Percentiles rank a stretch among this genome's conserved stretches.
These are phyloP conservation scores for Rhodomyrtus psidioides DNA, from an alignment of 441 rosid genomes.

Conservation along the genomic window DNA sequence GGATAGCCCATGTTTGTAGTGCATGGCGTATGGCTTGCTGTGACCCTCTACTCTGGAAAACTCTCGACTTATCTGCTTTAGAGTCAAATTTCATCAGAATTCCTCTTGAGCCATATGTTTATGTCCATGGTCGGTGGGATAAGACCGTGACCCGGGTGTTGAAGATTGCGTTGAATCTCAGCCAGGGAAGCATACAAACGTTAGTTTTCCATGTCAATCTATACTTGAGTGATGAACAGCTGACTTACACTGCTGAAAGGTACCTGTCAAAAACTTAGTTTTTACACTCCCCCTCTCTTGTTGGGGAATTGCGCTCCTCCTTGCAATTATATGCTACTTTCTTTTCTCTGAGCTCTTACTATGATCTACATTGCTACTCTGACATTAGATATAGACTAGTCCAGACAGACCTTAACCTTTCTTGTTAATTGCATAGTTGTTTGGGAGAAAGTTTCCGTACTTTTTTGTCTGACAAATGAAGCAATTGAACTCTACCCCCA, in stretches of 20 bases:
- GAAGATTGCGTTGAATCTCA: conserved; percentile 63
- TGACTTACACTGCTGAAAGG: conserved; percentile 82
- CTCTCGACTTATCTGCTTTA: conserved; percentile 65
- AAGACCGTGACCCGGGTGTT: conserved; percentile 40
- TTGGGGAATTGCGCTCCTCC: background rate
- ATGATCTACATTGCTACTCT: background rate
- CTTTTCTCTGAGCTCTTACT: background rate
- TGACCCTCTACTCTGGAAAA: conserved; percentile 77
- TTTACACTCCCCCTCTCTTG: background rate
- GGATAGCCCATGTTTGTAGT: conserved; percentile 69
- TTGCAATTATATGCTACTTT: background rate
- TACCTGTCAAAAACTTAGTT: conserved; percentile 1
- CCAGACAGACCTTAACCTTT: background rate
- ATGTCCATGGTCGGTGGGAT: conserved; percentile 52
- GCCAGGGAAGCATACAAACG: conserved; percentile 43
- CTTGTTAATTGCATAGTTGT: background rate
- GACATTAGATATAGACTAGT: background rate
- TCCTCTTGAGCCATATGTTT: conserved; percentile 68
- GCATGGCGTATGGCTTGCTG: conserved; percentile 72
- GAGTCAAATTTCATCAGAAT: conserved; percentile 63
- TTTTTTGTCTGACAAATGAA: background rate
- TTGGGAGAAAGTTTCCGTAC: background rate
- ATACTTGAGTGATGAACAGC: conserved; percentile 59
- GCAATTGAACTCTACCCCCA: background rate
- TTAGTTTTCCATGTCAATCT: conserved; percentile 63